Evolutionary conservation across 192 early-diverging fungal genomes (phyloP), one percentile per base, ranked within the genome.

Genomic region (Backusella tarrabulga): DNA sequence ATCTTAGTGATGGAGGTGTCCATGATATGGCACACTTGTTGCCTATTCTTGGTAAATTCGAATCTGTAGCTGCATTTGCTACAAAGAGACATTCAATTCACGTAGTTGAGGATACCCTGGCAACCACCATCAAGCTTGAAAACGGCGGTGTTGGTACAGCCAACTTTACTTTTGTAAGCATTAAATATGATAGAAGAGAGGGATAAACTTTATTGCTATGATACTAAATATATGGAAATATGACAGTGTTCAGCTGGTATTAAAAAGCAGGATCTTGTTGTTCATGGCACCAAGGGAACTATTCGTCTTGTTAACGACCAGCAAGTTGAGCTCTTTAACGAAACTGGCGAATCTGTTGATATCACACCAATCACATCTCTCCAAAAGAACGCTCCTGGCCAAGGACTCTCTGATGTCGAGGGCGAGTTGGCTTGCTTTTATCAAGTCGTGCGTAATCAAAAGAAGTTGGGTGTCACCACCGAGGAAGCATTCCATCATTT

Each of bases 111-210:
- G 82, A 83, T 21, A 77, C 77, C 7, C 42, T 83, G 36, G 66
- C 76, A 15, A 34, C 67, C 14, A 74, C 71, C 32, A 67, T 80
- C 29, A 79, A 68, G 29, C 34, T 83, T 50, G 70, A 19, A 19
- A 77, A 52, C 34, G 82, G 82, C 23, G 82, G 72, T 6, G 34
- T 80, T 63, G 82, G 82, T 34, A 68, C 73, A 9, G 71, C 74
- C 29, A 83, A 77, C 41, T 80, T 83, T 35, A 83, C 82, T 69
- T 83, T 77, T 72, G 82, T 83, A 79, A 76, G 82, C 75, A 21
- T 9, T 54, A 21, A n/a, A 56, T 1, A 46, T n/a, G 17, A 68
- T 40, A 8, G 36, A 8, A 38, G 21, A 32, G 32, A 3, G 67
- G 17, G 32, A 3, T 34, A 68, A 35, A 19, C 3, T 68, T 36